Conservation (phyloP, 768 basidiomycete genomes). For the Naganishia kalamii region DNA sequence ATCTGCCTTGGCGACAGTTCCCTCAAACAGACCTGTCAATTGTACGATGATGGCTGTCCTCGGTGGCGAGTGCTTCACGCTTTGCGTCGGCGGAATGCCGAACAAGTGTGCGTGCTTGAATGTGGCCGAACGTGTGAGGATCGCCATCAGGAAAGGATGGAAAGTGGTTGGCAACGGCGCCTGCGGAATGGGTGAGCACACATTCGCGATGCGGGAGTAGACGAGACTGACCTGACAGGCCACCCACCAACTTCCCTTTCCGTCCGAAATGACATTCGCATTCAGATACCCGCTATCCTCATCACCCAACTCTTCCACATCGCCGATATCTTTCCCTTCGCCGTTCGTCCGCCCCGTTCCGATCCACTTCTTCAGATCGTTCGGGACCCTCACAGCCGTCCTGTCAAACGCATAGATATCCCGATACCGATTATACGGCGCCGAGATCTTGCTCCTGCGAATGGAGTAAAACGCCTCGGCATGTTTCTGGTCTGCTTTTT, state of each 20-base stretch:
- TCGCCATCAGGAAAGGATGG: constrained; percentile 36
- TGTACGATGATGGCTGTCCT: constrained; percentile 40
- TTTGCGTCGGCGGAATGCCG: constrained; percentile 13
- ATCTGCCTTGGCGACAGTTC: constrained; percentile 41
- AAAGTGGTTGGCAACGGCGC: constrained; percentile 41
- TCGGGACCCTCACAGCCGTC: constrained; percentile 33
- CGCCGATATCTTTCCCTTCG: not conserved
- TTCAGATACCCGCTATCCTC: constrained; percentile 40
- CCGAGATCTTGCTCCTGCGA: constrained; percentile 25
- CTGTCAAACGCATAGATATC: constrained; percentile 44
- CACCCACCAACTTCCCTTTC: constrained; percentile 40
- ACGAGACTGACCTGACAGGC: constrained; percentile 42
- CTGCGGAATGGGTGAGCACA: constrained; percentile 22
- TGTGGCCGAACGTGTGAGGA: constrained; percentile 31
- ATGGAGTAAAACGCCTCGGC: constrained; percentile 33
- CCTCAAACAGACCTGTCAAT: constrained; percentile 42
- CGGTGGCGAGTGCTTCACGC: not conserved
- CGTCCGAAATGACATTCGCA: constrained; percentile 43
- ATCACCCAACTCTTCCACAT: constrained; percentile 1
- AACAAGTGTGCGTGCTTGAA: constrained; percentile 22
- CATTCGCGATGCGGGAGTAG: not conserved
- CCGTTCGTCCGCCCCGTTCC: not conserved
- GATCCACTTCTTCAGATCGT: constrained; percentile 1
- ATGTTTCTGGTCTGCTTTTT: not conserved
- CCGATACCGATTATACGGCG: constrained; percentile 36